Evolutionary conservation across 2,329 filamentous ascomycete species (phyloP).

Genomic region (Fusarium palustre): DNA sequence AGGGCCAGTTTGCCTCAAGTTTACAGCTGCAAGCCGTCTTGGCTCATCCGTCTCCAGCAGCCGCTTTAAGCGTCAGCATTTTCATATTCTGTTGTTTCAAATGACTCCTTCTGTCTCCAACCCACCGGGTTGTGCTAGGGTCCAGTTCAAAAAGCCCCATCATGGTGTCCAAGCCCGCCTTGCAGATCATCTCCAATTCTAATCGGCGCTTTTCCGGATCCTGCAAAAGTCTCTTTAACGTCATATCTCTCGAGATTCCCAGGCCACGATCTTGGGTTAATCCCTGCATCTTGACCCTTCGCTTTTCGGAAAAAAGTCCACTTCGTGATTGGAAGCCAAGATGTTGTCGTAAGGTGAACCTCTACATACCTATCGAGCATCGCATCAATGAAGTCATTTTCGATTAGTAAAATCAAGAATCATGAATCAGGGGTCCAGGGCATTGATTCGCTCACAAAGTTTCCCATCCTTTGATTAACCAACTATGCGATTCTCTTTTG

Average conservation of each 20-base stretch:
- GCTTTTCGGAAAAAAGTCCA: slow-evolving; percentile 7
- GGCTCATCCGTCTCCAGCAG: slow-evolving; percentile 1
- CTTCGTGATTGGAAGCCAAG: slow-evolving; percentile 12
- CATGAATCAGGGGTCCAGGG: slow-evolving; percentile 19
- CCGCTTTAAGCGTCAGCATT: slow-evolving; percentile 30
- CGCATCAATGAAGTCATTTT: slow-evolving; percentile 44
- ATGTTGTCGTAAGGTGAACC: slow-evolving; percentile 9
- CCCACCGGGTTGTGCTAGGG: slow-evolving; percentile 28
- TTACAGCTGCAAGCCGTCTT: not conserved
- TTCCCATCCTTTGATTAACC: slow-evolving; percentile 10
- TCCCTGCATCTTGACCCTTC: slow-evolving; percentile 35
- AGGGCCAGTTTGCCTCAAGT: not conserved
- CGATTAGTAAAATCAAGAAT: slow-evolving; percentile 19
- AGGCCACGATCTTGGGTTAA: slow-evolving; percentile 39
- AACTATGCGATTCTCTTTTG: not conserved
- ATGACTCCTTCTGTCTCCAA: slow-evolving; percentile 16
- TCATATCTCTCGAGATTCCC: slow-evolving; percentile 37
- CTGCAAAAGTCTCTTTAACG: slow-evolving; percentile 36
- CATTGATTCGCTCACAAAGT: slow-evolving; percentile 25
- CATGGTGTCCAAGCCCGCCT: slow-evolving; percentile 35
- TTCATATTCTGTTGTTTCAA: slow-evolving; percentile 24
- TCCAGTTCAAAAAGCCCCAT: slow-evolving; percentile 25
- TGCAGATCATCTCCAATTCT: slow-evolving; percentile 51
- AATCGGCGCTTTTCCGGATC: slow-evolving; percentile 49
- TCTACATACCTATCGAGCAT: not conserved